Evolutionary conservation across 306 rosid species (phyloP), one percentile per base, ranked within the genome.

Genomic region (Vachellia collinsii): DNA sequence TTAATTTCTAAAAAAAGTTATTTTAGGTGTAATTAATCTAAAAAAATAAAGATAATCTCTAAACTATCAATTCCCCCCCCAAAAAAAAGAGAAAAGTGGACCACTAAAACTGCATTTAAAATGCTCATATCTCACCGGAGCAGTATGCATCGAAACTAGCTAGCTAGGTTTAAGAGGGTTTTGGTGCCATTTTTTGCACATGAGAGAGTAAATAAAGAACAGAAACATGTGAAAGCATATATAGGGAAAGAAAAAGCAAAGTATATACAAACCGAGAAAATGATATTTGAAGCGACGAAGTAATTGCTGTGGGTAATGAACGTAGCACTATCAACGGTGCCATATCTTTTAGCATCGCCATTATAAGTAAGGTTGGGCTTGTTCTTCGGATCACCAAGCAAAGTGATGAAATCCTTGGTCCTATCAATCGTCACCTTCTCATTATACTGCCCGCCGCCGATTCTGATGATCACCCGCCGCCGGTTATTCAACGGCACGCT

Each of bases 311-410:
- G 20, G 0, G 66, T 89, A 7, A 78, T 76, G 48, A 91, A 51
- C 3, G 90, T 82, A 0, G 91, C 94, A 56, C 94, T 88, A 0
- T 91, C 79, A 0, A 91, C 84, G 0, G 92, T 91, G 36, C 94
- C 94, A 10, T 66, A 87, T 23, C 47, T 10, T 0, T 10, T 22
- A 0, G 90, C 80, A 0, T 77, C 80, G 5, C 91, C 94, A 7
- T 3, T 44, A 10, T 17, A 85, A 0, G 81, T 82, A 68, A 91
- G 22, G 6, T 25, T 85, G 0, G 92, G 89, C 54, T 75, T 82
- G 8, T 76, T 64, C 0, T 4, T 29, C 0, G 87, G 81, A 14
- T 77, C 62, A 0, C 83, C 94, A 56, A 51, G 29, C 0, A 90
- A 58, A 0, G 91, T 76, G 47, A 91, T 54, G 61, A 87, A 91